Percentiles rank a stretch among this genome's conserved stretches.
Evolutionary conservation across 179 eudicot species (phyloP).

Genomic region (Amaranthus tricolor): DNA sequence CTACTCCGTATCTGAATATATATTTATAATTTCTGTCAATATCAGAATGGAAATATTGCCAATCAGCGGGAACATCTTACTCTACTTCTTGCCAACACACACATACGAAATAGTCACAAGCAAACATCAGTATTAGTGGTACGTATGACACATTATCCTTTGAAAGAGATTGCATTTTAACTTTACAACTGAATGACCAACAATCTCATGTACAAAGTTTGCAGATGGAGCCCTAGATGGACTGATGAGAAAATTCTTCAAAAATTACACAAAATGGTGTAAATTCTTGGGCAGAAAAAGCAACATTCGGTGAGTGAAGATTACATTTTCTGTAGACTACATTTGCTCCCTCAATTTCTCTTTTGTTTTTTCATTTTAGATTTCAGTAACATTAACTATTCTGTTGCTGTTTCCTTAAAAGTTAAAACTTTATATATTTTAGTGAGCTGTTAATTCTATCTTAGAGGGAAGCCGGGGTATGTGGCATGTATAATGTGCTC

Average conservation of each 20-base stretch:
- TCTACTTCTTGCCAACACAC: constrained; percentile 81
- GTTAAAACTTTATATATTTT: too few species aligned
- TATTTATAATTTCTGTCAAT: background rate
- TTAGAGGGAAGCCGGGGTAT: too few species aligned
- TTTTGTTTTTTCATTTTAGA: too few species aligned
- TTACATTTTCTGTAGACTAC: background rate
- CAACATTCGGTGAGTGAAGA: constrained; percentile 66
- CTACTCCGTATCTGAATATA: background rate
- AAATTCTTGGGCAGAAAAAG: constrained; percentile 79
- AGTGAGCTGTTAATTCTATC: too few species aligned
- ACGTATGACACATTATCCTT: constrained; percentile 2
- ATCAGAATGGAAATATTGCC: constrained; percentile 81
- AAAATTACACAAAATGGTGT: constrained; percentile 96
- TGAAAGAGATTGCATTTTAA: background rate
- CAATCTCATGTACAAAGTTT: constrained; percentile 34
- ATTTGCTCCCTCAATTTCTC: background rate
- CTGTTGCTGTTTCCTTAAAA: too few species aligned
- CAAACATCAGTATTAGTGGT: constrained; percentile 62
- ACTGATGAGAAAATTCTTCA: constrained; percentile 90
- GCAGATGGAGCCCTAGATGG: constrained; percentile 74
- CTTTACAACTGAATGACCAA: background rate
- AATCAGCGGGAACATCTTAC: constrained; percentile 95
- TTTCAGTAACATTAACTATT: too few species aligned
- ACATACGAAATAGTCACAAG: constrained; percentile 61
- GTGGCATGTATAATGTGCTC: too few species aligned